Evolutionary conservation across 1,284 basidiomycete species (phyloP).

Genomic region (Heterobasidion irregulare): DNA sequence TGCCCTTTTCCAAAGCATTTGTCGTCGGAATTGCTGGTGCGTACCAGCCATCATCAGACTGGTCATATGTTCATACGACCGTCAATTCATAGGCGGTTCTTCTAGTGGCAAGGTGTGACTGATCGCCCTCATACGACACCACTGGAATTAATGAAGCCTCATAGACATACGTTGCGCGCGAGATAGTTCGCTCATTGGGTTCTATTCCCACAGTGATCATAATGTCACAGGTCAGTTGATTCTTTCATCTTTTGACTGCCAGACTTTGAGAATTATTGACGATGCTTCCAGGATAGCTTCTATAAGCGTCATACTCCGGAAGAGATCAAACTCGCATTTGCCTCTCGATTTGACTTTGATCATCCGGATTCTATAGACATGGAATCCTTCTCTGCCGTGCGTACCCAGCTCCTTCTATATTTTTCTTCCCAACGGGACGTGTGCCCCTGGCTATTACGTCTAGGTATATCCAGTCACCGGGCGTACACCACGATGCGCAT

Average conservation of each 20-base stretch:
- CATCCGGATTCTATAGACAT: constrained; percentile 93
- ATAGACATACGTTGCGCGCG: constrained; percentile 86
- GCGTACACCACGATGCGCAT: too few relatives aligned
- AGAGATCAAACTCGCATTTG: constrained; percentile 75
- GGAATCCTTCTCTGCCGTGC: constrained; percentile 73
- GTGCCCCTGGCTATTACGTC: neutral
- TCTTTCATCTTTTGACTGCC: neutral
- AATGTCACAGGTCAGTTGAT: constrained; percentile 60
- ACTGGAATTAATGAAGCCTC: constrained; percentile 9
- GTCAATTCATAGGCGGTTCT: constrained; percentile 62
- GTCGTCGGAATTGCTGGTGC: constrained; percentile 90
- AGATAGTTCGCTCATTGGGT: constrained; percentile 76
- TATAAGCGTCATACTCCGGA: constrained; percentile 79
- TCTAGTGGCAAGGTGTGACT: constrained; percentile 83
- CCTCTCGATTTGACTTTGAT: constrained; percentile 88
- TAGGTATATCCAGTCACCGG: too few relatives aligned
- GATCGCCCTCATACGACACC: constrained; percentile 1
- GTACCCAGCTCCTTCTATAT: constrained; percentile 15
- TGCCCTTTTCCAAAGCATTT: constrained; percentile 68
- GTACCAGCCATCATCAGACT: constrained; percentile 25
- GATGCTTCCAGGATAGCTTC: constrained; percentile 73
- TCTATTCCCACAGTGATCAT: constrained; percentile 87
- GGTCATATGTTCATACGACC: neutral
- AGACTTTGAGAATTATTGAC: neutral
- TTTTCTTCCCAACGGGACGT: neutral